Percentiles rank a stretch among this genome's conserved stretches.
These are phyloP conservation scores for Didymella keratinophila DNA, from an alignment of 2,329 filamentous ascomycete genomes.

Conservation along the genomic window DNA sequence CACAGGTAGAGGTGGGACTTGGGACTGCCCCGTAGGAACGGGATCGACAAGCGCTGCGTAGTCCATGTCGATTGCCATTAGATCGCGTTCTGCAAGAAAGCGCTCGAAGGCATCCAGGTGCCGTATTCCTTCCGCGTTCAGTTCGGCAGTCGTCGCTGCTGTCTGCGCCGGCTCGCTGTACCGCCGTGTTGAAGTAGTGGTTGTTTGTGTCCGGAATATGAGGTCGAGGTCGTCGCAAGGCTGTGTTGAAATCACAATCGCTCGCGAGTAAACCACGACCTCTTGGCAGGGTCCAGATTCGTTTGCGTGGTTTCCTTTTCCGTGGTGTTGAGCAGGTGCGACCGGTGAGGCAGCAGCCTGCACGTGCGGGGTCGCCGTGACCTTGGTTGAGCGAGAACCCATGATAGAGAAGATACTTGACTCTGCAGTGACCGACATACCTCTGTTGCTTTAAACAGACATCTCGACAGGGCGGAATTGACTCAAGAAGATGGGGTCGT, in stretches of 20 bases:
- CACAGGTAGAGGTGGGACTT: not conserved
- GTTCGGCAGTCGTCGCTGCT: not conserved
- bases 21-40: constrained; percentile 5
- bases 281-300: constrained; percentile 22
- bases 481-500: constrained; percentile 25
- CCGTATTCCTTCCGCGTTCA: constrained; percentile 6
- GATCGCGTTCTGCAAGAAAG: constrained; percentile 14
- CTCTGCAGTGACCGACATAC: not conserved
- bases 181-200: constrained; percentile 17
- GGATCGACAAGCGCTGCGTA: not conserved
- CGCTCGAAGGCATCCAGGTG: constrained; percentile 14
- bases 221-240: constrained; percentile 24
- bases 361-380: constrained; percentile 27
- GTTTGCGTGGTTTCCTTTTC: constrained; percentile 21
- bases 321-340: constrained; percentile 21
- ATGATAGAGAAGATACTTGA: constrained; percentile 24
- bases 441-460: constrained; percentile 9
- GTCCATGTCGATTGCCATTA: constrained; percentile 20
- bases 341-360: constrained; percentile 28
- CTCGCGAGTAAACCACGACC: not conserved
- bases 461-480: constrained; percentile 17
- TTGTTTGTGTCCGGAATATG: constrained; percentile 1
- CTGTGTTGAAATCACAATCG: not conserved
- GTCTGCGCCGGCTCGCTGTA: constrained; percentile 24
- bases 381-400: constrained; percentile 41